Base-by-base conservation (phyloP, 345 rosid species). In the Eucalyptus decipiens region DNA sequence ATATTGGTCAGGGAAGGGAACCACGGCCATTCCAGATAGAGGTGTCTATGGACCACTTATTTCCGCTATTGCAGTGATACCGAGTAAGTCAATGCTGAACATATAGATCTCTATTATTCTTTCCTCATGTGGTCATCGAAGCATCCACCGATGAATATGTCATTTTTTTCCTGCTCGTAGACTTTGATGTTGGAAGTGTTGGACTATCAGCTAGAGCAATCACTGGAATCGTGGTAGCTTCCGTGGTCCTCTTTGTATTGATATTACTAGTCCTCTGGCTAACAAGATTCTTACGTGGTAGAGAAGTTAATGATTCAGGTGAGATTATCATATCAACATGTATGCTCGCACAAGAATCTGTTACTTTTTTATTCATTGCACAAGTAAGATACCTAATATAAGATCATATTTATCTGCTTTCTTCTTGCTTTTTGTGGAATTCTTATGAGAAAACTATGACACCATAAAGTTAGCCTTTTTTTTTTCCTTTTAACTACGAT, bases 1-100 rank as follows among this genome's bases (percentile, higher is more conserved):
- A 62, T 92, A 91, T 49, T 97, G 99, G 99, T n/a, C 91, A 45
- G 98, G 99, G 17, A 95, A 94, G 95, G 99, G 99, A 81, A 97
- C 99, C 30, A 95, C 88, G 17, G 86, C 94, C 24, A 42, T 97
- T 89, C 99, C 99, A 17, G 85, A 86, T 6, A 88, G 96, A 88
- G 96, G 97, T 60, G 96, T 93, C 85, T 94, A 97, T 87, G 99
- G 99, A 48, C 99, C 99, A 89, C 97, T 97, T 86, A 94, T 97
- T 90, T 96, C 98, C 23, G 99, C 95, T 72, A 95, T 97, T 65
- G 89, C 96, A 24, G 91, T 97, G 85, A 94, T 96, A 86, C 98
- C 99, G 21, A 94, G 99, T 97, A 92, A 90, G 98, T 90, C 88
- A 43, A 11, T 87, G 85, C 2, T 5, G 51, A 43, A 65, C 72